Percentiles rank a stretch among this genome's conserved stretches.
Evolutionary conservation across 73 alveolate species (phyloP).

Genomic region (Paramecium biaurelia): DNA sequence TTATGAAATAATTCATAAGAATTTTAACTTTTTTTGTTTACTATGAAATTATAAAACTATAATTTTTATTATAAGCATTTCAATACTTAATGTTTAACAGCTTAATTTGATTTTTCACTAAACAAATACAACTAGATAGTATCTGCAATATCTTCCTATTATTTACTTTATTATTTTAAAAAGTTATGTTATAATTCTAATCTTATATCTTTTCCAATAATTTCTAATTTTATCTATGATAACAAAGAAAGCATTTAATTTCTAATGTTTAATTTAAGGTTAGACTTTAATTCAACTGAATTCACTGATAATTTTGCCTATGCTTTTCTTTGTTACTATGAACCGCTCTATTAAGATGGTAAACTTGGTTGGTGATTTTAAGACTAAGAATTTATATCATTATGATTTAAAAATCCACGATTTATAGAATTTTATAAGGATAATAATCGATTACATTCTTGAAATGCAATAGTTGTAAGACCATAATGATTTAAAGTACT

Average conservation of each 20-base stretch:
- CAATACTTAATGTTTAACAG: not conserved
- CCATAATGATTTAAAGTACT: not conserved
- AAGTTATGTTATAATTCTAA: not conserved
- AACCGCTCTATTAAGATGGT: not conserved
- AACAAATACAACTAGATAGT: not conserved
- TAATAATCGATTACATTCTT: conserved; percentile 4
- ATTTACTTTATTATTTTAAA: not conserved
- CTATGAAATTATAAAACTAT: not conserved
- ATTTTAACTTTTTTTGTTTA: not conserved
- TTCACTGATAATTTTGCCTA: not conserved
- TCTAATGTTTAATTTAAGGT: not conserved
- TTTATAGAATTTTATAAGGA: not conserved
- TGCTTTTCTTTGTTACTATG: not conserved
- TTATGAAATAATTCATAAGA: not conserved
- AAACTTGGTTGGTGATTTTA: not conserved
- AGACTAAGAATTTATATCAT: not conserved
- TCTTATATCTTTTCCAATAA: not conserved
- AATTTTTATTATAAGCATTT: not conserved
- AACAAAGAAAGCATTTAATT: not conserved
- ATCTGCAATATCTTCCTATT: not conserved
- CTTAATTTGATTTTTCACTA: not conserved
- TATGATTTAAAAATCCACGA: not conserved
- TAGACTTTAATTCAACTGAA: not conserved
- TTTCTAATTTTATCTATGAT: not conserved
- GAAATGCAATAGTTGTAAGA: not conserved